Evolutionary conservation across 1,284 basidiomycete genomes (phyloP), one percentile per base, ranked within the genome.

Genomic region (Amylostereum areolatum): DNA sequence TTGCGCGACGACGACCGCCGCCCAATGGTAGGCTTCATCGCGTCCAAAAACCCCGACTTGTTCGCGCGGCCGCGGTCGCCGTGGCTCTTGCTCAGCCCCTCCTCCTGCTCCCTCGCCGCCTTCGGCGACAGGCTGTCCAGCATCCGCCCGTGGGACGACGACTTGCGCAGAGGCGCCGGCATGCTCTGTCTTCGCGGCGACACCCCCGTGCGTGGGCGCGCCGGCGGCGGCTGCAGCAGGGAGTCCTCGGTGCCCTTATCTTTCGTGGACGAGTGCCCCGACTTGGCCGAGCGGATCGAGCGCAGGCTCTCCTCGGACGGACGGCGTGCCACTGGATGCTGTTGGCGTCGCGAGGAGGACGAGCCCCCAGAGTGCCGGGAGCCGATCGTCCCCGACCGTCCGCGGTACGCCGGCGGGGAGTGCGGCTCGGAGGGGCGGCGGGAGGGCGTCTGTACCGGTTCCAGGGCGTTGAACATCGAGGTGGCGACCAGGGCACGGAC

Each of bases 181-280:
- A 73, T 73, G 52, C 73, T 74, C 64, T 73, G 73, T 54, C 63
- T 68, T 18, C 74, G 70, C 9, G 70, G 63, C 30, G 72, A 59
- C 27, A 47, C 43, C 28, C 52, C 56, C 43, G 51, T 56, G 36
- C 44, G 45, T 3, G 49, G 41, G 5, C 53, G 53, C 45, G 50
- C 27, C 32, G 53, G 27, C 24, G 47, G 49, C 18, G 52, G 42
- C 4, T 48, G 51, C 27, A 51, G 45, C 3, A 45, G 33, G 5
- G n/a, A 54, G 51, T 5, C 45, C 43, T 45, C 50, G 30, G 58
- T 56, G 47, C 56, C 55, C 33, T 55, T 57, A 41, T 55, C 55
- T 5, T 55, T 56, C 46, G 51, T 55, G 40, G 58, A 52, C 24
- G 67, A 66, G 47, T 66, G 70, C 55, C 52, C 49, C 31, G 73